Evolutionary conservation across 352 stramenopile genomes (phyloP).

Genomic region (Achlya hypogyna): DNA sequence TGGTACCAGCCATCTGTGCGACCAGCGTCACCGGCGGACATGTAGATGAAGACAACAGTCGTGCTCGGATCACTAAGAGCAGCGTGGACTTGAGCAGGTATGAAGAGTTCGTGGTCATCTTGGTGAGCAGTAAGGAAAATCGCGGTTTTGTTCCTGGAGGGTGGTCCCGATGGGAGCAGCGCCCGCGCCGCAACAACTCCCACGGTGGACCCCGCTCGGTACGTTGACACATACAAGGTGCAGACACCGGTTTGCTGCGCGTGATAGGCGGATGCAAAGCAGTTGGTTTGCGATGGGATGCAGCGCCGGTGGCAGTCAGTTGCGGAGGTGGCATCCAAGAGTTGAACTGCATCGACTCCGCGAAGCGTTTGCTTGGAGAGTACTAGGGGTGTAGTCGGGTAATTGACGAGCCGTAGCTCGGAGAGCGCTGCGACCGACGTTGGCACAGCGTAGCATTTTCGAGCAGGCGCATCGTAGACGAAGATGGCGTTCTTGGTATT

Average conservation of each 20-base stretch:
- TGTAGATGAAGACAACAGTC: conserved; percentile 2
- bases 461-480: background rate
- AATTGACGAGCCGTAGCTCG: background rate
- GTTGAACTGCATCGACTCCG: background rate
- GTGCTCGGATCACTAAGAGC: background rate
- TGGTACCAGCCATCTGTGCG: conserved; percentile 3
- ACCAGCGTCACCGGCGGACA: conserved; percentile 3
- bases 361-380: background rate
- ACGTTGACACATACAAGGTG: background rate
- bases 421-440: background rate
- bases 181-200: background rate
- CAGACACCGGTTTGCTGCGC: background rate
- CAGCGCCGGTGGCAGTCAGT: background rate
- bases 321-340: background rate
- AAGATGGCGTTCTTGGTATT: background rate
- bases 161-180: background rate
- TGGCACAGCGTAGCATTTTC: background rate
- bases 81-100: background rate
- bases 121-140: background rate
- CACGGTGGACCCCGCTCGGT: background rate
- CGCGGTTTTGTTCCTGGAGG: background rate
- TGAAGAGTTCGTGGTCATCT: conserved; percentile 2
- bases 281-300: background rate
- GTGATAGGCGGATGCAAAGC: background rate
- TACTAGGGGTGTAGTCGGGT: background rate